These are phyloP conservation scores for Fusarium agapanthi DNA, from an alignment of 2,329 filamentous ascomycete species.

Conservation along the genomic window DNA sequence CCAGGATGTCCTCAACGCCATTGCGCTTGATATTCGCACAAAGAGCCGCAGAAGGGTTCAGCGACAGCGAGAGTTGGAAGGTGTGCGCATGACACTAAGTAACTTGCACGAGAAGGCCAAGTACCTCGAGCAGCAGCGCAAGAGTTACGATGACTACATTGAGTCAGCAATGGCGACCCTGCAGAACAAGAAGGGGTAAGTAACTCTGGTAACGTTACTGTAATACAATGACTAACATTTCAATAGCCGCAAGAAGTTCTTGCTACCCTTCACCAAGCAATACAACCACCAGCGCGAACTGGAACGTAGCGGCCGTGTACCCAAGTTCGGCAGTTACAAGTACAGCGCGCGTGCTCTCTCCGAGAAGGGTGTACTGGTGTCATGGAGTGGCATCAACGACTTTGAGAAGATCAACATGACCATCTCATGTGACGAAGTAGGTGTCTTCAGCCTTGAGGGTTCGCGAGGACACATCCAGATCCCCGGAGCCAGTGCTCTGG, in stretches of 20 bases:
- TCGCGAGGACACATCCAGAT: conserved; percentile 94
- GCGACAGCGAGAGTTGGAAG: conserved; percentile 88
- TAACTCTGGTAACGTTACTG: conserved; percentile 1
- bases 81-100: conserved; percentile 76
- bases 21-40: conserved; percentile 94
- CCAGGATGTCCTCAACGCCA: conserved; percentile 97
- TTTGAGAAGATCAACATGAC: conserved; percentile 91
- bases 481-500: conserved; percentile 86
- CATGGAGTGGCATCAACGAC: conserved; percentile 86
- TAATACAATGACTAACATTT: conserved; percentile 24
- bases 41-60: conserved; percentile 95
- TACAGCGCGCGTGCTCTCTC: conserved; percentile 89
- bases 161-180: conserved; percentile 98
- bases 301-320: conserved; percentile 88
- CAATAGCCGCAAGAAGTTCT: conserved; percentile 85
- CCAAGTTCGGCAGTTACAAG: conserved; percentile 98
- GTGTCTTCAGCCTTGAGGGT: conserved; percentile 92
- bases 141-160: conserved; percentile 99
- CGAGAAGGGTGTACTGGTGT: conserved; percentile 92
- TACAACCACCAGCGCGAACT: conserved; percentile 99
- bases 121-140: conserved; percentile 93
- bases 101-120: conserved; percentile 86
- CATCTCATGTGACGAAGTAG: conserved; percentile 92
- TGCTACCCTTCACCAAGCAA: conserved; percentile 96
- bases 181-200: conserved; percentile 92